Evolutionary conservation across 257 asterid genomes (phyloP), one percentile per base, ranked within the genome.

Genomic region (Rauvolfia tetraphylla): DNA sequence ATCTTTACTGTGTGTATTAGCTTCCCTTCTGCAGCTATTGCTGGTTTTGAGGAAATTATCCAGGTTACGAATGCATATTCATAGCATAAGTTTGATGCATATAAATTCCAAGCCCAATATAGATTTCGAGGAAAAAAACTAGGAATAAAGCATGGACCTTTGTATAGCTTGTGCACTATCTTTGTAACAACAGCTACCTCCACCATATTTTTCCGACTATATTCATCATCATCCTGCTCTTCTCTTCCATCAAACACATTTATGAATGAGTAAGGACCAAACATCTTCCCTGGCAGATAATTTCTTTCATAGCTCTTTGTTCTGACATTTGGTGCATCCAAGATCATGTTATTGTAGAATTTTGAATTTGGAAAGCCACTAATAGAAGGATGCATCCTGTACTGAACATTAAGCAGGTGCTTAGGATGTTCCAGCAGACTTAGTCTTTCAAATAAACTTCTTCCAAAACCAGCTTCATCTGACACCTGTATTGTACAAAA

Each of bases 181-280:
- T 79, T 85, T 62, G 83, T 72, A 74, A 76, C 65, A 2, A 88
- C 86, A 20, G 90, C 95, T n/a, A 84, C 95, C 82, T 91, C 95
- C 70, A 89, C 90, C 89, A 84, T 72, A 78, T 91, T 91, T 82
- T 86, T 88, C 75, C 54, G 57, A 34, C 91, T 91, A 62, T 77
- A 87, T 25, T 91, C 84, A 49, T 68, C 76, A 51, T 78, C 87
- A 74, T 84, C 90, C 22, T 51, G 6, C 76, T 91, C 92, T 81
- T 91, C 95, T 78, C 41, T 78, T 34, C 90, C 91, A 9, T 59
- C 84, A 49, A 67, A 75, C 46, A 91, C 70, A 79, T 86, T 84
- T 44, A 91, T 89, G 68, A 91, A 89, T 0, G 92, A 87, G 84
- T 89, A 90, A 7, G 94, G 90, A 63, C 92, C 92, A 75, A 82